These are phyloP conservation scores for Colletotrichum lentis DNA, from an alignment of 2,329 filamentous ascomycete species.

Conservation along the genomic window DNA sequence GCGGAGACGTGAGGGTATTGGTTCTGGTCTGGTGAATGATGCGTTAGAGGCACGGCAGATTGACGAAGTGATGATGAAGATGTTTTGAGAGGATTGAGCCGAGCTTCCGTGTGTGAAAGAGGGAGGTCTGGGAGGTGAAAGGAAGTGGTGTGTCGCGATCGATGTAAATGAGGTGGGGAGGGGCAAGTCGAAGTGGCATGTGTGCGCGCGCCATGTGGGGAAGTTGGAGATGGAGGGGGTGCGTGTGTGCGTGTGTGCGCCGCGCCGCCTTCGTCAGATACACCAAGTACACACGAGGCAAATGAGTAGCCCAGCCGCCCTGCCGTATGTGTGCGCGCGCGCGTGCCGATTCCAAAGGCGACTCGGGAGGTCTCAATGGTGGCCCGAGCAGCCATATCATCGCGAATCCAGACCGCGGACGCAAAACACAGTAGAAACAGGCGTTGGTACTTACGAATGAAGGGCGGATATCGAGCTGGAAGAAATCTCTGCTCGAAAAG, in stretches of 20 bases:
- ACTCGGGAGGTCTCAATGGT: background rate
- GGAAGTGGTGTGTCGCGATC: constrained; percentile 20
- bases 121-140: constrained; percentile 18
- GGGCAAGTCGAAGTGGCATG: constrained; percentile 41
- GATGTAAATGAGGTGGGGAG: constrained; percentile 27
- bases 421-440: background rate
- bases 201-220: constrained; percentile 36
- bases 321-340: background rate
- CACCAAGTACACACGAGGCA: constrained; percentile 3
- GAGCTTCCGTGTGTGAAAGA: constrained; percentile 25
- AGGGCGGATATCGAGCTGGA: constrained; percentile 1
- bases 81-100: constrained; percentile 19
- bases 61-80: background rate
- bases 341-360: background rate
- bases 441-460: constrained; percentile 18
- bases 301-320: background rate
- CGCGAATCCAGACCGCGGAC: background rate
- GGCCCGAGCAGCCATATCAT: background rate
- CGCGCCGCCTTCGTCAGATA: constrained; percentile 13
- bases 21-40: constrained; percentile 11
- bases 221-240: constrained; percentile 37
- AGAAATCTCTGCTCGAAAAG: constrained; percentile 31
- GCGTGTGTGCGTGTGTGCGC: constrained; percentile 6
- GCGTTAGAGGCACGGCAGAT: constrained; percentile 11
- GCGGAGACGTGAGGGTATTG: constrained; percentile 12